Conservation (phyloP, 2,329 filamentous ascomycete species). For the Neofusicoccum kwambonambiense region DNA sequence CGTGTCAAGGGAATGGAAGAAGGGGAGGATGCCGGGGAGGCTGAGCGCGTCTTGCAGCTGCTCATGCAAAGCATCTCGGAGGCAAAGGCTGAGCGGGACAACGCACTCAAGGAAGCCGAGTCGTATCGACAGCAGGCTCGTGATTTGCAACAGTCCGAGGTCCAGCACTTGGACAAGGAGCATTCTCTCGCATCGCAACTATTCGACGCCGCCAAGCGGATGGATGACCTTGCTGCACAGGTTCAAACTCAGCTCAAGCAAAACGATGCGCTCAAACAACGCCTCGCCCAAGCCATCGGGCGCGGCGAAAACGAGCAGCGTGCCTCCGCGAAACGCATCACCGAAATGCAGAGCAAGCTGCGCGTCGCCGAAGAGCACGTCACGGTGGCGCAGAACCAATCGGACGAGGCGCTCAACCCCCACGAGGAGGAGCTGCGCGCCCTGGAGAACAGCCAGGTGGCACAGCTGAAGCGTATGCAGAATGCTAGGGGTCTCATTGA, state of each 20-base stretch:
- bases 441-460: constrained; percentile 73
- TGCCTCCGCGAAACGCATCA: constrained; percentile 77
- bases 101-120: constrained; percentile 65
- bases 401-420: constrained; percentile 76
- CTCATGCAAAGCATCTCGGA: constrained; percentile 68
- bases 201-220: constrained; percentile 68
- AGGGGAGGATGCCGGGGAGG: constrained; percentile 45
- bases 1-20: constrained; percentile 65
- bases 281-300: constrained; percentile 74
- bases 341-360: constrained; percentile 76
- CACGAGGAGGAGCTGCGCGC: constrained; percentile 83
- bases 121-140: constrained; percentile 63
- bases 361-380: constrained; percentile 82
- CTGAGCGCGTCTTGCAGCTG: constrained; percentile 60
- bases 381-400: constrained; percentile 76
- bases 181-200: constrained; percentile 55
- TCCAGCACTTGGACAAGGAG: constrained; percentile 35
- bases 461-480: constrained; percentile 73
- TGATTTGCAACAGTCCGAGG: constrained; percentile 57
- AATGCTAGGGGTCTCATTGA: constrained; percentile 23
- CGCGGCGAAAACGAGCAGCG: constrained; percentile 84
- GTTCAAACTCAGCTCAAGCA: constrained; percentile 77
- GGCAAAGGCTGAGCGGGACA: constrained; percentile 69
- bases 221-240: constrained; percentile 76
- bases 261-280: constrained; percentile 72